phyloP scores from a whole-genome alignment of 2,329 filamentous ascomycete species.

The Colletotrichum chrysophilum region DNA sequence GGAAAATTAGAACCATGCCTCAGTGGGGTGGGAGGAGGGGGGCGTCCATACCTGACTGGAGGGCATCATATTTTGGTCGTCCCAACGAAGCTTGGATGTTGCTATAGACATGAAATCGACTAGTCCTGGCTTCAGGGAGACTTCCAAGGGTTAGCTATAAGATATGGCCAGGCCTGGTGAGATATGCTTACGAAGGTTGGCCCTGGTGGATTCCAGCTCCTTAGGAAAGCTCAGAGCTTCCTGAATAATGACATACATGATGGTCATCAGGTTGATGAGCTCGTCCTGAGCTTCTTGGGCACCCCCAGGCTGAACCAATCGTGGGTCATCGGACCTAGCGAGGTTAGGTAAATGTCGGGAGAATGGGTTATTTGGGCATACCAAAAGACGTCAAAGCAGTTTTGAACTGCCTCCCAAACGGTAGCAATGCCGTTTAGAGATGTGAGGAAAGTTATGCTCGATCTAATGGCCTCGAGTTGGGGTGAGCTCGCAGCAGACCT shows the following conservation, averaged over 20 bases:
- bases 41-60: slow-evolving; percentile 61
- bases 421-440: slow-evolving; percentile 55
- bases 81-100: slow-evolving; percentile 74
- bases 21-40: background rate
- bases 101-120: slow-evolving; percentile 75
- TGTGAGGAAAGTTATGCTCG: slow-evolving; percentile 55
- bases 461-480: slow-evolving; percentile 65
- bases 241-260: slow-evolving; percentile 66
- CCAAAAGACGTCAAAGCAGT: slow-evolving; percentile 59
- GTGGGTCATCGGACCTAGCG: slow-evolving; percentile 51
- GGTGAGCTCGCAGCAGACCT: slow-evolving; percentile 57
- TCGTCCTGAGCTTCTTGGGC: slow-evolving; percentile 63
- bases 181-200: slow-evolving; percentile 53
- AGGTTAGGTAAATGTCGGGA: slow-evolving; percentile 31
- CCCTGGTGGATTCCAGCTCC: slow-evolving; percentile 50
- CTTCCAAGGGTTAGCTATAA: slow-evolving; percentile 37
- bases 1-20: slow-evolving; percentile 24
- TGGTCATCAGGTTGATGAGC: slow-evolving; percentile 67
- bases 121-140: slow-evolving; percentile 68
- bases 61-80: slow-evolving; percentile 66
- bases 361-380: slow-evolving; percentile 33
- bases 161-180: background rate
- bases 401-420: slow-evolving; percentile 56
- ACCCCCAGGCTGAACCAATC: slow-evolving; percentile 40
- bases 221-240: slow-evolving; percentile 57